Evolutionary conservation across 305 asterid species (phyloP).

Genomic region (Fraxinus dipetala): DNA sequence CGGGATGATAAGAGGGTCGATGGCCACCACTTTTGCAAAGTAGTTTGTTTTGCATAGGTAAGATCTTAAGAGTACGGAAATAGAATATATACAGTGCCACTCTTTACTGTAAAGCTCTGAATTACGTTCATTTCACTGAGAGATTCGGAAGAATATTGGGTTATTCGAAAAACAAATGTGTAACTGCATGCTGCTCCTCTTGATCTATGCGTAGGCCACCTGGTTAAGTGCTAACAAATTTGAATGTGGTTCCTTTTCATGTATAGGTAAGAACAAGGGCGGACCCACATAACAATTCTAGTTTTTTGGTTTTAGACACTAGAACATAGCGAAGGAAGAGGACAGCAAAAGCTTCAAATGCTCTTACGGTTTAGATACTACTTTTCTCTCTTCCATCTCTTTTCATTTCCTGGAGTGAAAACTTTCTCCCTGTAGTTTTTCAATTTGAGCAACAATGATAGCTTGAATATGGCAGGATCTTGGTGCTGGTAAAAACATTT

Average conservation of each 20-base stretch:
- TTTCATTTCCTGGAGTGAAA: too few species aligned
- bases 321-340: too few species aligned
- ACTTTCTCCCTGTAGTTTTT: too few species aligned
- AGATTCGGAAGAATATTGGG: neutral
- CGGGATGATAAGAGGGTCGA: conserved; percentile 28
- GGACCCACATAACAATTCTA: neutral
- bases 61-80: too few species aligned
- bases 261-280: neutral
- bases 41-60: too few species aligned
- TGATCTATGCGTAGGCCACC: neutral
- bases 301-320: neutral
- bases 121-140: neutral
- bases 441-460: neutral
- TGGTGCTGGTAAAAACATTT: too few species aligned
- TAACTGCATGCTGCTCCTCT: neutral
- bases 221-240: neutral
- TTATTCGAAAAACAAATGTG: neutral
- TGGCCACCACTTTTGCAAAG: too few species aligned
- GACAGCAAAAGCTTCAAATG: too few species aligned
- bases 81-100: neutral
- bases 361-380: too few species aligned
- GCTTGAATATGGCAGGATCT: too few species aligned
- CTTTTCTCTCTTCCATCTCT: too few species aligned
- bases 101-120: conserved; percentile 12
- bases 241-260: neutral